Conservation (phyloP, 257 asterid genomes). For the Capsicum chinense region DNA sequence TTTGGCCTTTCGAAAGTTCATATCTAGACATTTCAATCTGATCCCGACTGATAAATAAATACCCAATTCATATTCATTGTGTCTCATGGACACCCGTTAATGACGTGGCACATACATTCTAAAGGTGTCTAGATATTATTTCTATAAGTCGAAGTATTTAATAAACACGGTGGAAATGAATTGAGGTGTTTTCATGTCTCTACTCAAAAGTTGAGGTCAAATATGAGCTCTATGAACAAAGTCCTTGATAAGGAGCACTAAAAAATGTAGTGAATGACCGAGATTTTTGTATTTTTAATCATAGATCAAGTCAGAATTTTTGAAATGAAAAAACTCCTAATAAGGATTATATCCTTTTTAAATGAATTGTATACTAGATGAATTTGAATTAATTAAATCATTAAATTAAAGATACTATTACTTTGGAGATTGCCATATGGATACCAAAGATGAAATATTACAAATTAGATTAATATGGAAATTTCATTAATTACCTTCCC, state of each 20-base stretch:
- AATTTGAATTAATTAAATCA: neutral
- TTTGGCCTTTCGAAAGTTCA: neutral
- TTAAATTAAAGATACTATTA: neutral
- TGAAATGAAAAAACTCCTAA: neutral
- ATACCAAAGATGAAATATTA: neutral
- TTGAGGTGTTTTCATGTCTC: neutral
- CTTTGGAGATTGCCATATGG: neutral
- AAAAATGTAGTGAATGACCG: neutral
- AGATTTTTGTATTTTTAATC: neutral
- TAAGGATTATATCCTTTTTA: neutral
- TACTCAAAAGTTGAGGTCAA: neutral
- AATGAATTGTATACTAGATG: neutral
- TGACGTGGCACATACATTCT: neutral
- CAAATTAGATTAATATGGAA: neutral
- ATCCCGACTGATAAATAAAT: rapidly evolving
- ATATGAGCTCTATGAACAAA: no score
- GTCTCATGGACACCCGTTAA: neutral
- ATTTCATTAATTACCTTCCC: neutral
- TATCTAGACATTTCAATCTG: neutral
- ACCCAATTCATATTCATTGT: neutral
- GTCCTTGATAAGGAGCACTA: neutral
- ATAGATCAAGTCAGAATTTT: neutral
- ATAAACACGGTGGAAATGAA: neutral
- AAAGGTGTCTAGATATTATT: neutral
- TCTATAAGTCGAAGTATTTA: neutral